These are phyloP conservation scores for Picochlorum sp. DNA, from an alignment of 139 green algal species.

Conservation along the genomic window DNA sequence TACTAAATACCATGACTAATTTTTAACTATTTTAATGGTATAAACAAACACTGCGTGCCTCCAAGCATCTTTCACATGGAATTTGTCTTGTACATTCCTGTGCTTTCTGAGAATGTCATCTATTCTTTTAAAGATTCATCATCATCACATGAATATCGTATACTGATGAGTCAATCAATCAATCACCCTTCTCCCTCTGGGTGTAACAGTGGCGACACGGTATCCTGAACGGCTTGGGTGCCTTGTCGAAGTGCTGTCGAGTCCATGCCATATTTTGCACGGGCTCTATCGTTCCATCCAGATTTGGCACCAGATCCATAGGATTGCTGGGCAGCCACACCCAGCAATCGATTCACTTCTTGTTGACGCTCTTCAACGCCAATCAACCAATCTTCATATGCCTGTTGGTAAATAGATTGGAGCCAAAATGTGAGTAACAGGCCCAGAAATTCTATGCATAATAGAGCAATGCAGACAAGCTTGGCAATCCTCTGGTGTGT, in stretches of 20 bases:
- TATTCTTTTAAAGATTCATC: no score
- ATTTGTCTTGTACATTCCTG: no score
- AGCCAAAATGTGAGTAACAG: conserved; percentile 11
- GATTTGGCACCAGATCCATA: neutral
- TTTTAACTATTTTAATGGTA: no score
- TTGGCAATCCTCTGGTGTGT: conserved; percentile 1
- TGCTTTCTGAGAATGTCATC: no score
- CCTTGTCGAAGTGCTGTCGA: neutral
- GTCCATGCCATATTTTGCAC: conserved; percentile 5
- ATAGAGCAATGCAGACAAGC: neutral
- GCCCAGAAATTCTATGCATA: neutral
- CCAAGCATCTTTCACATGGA: no score
- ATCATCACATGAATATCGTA: no score
- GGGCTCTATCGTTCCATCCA: conserved; percentile 1
- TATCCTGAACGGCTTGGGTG: neutral
- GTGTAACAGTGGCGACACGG: neutral
- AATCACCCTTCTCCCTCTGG: no score
- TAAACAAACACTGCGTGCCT: no score
- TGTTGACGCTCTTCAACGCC: conserved; percentile 3
- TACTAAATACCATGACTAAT: no score
- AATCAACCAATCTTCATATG: conserved; percentile 13
- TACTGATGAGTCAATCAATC: no score
- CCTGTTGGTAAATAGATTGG: conserved; percentile 11
- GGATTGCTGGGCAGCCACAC: conserved; percentile 1
- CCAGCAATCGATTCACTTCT: neutral